Conservation (phyloP, 2,329 filamentous ascomycete species). For the Aspergillus sp. region DNA sequence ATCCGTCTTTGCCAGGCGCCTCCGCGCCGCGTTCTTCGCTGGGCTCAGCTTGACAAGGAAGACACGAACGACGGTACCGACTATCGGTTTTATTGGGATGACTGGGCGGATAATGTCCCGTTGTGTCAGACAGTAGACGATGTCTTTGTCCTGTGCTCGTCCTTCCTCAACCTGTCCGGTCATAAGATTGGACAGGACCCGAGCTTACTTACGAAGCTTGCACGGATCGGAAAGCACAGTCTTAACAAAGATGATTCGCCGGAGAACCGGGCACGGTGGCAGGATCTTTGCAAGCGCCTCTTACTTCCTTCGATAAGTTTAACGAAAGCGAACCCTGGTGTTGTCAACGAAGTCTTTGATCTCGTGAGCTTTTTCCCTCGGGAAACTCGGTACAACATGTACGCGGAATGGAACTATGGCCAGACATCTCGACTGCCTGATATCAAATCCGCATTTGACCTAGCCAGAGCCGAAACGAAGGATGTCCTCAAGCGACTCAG, state of each 20-base stretch:
- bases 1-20: constrained; percentile 60
- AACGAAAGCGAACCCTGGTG: constrained; percentile 76
- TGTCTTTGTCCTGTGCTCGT: constrained; percentile 80
- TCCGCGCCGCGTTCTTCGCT: constrained; percentile 68
- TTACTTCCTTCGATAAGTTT: constrained; percentile 87
- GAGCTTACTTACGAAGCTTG: constrained; percentile 72
- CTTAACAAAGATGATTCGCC: constrained; percentile 67
- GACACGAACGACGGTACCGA: constrained; percentile 71
- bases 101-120: constrained; percentile 92
- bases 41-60: constrained; percentile 77
- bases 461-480: constrained; percentile 74
- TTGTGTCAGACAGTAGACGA: constrained; percentile 89
- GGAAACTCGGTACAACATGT: constrained; percentile 77
- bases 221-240: constrained; percentile 79
- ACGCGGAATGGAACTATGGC: constrained; percentile 88
- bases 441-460: constrained; percentile 74
- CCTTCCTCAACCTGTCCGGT: constrained; percentile 79
- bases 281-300: constrained; percentile 75
- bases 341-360: constrained; percentile 82
- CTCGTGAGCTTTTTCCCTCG: constrained; percentile 76
- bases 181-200: constrained; percentile 86
- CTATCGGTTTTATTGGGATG: constrained; percentile 95
- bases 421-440: constrained; percentile 72
- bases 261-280: constrained; percentile 74
- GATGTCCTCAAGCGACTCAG: constrained; percentile 86